Conservation (phyloP, 192 early-diverging fungal genomes). For the Backusella morwellensis region DNA sequence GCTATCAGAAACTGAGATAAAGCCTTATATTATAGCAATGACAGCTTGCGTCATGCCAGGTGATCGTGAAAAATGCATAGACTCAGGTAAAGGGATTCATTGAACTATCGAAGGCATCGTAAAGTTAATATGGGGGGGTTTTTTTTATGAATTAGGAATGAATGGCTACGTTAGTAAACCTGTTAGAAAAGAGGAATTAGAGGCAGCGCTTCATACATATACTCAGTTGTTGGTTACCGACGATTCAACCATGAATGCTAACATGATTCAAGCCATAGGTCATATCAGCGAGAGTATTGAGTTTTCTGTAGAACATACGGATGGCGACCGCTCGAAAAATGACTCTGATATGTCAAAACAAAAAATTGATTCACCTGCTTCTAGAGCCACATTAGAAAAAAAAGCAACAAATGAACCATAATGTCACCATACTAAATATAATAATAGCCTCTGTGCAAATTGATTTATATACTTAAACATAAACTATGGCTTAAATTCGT, state of each 20-base stretch:
- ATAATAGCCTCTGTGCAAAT: not conserved
- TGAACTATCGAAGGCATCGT: not conserved
- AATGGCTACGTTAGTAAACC: slow-evolving; percentile 53
- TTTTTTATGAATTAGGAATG: slow-evolving; percentile 28
- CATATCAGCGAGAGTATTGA: not conserved
- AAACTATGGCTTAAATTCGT: not conserved
- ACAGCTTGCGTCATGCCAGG: slow-evolving; percentile 33
- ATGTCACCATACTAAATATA: not conserved
- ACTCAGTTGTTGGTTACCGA: not conserved
- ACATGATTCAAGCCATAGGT: not conserved
- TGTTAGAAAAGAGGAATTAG: slow-evolving; percentile 46
- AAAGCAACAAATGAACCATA: not conserved
- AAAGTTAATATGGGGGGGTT: not conserved
- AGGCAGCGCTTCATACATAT: slow-evolving; percentile 12
- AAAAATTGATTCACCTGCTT: not conserved
- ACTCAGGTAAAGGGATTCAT: slow-evolving; percentile 12
- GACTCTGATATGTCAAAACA: not conserved
- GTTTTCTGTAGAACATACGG: not conserved
- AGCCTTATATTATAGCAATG: slow-evolving; percentile 33
- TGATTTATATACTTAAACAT: not conserved
- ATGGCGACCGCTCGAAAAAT: not conserved
- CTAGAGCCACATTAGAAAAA: not conserved
- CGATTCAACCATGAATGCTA: not conserved
- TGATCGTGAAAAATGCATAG: slow-evolving; percentile 25
- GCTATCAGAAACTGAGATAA: not conserved